A percentile compares a stretch with the other conserved stretches of the same genome.
phyloP scores from a whole-genome alignment of 2,329 filamentous ascomycete genomes.

The Talaromyces sp. region DNA sequence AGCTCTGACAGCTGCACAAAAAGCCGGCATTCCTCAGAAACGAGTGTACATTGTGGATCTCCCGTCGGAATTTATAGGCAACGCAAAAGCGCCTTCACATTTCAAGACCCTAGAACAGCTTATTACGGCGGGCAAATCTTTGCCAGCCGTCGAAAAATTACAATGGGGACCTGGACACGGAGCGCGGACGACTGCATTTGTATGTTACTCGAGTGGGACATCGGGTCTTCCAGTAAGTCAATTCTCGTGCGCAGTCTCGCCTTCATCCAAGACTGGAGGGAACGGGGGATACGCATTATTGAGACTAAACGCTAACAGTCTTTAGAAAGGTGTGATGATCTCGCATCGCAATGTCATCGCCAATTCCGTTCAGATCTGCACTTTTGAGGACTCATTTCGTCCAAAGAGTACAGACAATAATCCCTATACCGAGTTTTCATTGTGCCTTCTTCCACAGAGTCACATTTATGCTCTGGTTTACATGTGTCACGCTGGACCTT shows the following conservation, averaged over 20 bases:
- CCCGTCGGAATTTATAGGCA: conserved; percentile 52
- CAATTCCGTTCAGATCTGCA: conserved; percentile 62
- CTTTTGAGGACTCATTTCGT: conserved; percentile 47
- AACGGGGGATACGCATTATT: not conserved
- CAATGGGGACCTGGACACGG: conserved; percentile 43
- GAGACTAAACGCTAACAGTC: conserved; percentile 16
- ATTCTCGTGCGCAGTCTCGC: not conserved
- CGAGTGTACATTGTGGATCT: conserved; percentile 67
- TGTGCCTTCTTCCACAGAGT: conserved; percentile 73
- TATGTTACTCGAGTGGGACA: conserved; percentile 78
- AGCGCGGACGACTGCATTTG: conserved; percentile 64
- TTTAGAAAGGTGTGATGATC: conserved; percentile 77
- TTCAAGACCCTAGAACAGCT: conserved; percentile 66
- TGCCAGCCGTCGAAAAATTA: conserved; percentile 39
- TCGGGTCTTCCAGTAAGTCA: conserved; percentile 66
- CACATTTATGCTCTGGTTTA: conserved; percentile 78
- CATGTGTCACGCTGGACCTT: conserved; percentile 62
- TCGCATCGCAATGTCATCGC: conserved; percentile 75
- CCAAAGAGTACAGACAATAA: conserved; percentile 26
- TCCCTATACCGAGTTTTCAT: conserved; percentile 53
- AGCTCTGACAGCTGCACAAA: conserved; percentile 61
- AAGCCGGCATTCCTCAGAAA: conserved; percentile 59
- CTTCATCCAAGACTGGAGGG: not conserved
- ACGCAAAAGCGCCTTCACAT: conserved; percentile 39
- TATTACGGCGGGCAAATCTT: conserved; percentile 54